phyloP scores from a whole-genome alignment of 176 grass and related monocot species.

The Eragrostis curvula region DNA sequence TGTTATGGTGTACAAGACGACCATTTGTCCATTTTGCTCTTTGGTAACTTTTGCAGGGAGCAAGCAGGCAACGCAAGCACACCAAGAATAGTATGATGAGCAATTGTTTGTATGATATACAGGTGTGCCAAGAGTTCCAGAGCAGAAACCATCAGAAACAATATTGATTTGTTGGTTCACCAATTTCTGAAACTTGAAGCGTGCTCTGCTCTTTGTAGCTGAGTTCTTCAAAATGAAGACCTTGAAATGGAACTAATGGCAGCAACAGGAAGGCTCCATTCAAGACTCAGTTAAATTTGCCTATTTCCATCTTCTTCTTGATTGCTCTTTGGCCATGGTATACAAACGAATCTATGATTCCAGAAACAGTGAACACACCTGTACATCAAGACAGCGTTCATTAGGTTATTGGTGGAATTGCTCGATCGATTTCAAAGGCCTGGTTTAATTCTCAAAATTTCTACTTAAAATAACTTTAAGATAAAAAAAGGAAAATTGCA shows the following conservation, averaged over 20 bases:
- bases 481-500: background rate
- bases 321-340: slow-evolving; percentile 95
- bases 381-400: slow-evolving; percentile 37
- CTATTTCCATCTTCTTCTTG: slow-evolving; percentile 95
- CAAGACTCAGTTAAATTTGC: slow-evolving; percentile 77
- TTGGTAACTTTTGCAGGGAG: slow-evolving; percentile 22
- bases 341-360: slow-evolving; percentile 90
- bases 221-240: slow-evolving; percentile 28
- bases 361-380: slow-evolving; percentile 95
- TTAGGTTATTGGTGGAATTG: slow-evolving; percentile 16
- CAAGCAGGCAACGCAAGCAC: background rate
- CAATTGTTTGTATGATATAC: slow-evolving; percentile 17
- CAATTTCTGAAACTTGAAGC: slow-evolving; percentile 3
- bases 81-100: slow-evolving; percentile 6
- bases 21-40: slow-evolving; percentile 41
- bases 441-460: background rate
- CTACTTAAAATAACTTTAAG: background rate
- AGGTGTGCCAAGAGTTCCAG: slow-evolving; percentile 7
- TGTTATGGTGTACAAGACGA: slow-evolving; percentile 15
- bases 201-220: slow-evolving; percentile 8
- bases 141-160: slow-evolving; percentile 5
- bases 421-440: slow-evolving; percentile 9
- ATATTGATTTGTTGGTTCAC: background rate
- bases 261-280: slow-evolving; percentile 27
- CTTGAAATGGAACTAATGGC: slow-evolving; percentile 12